Evolutionary conservation across 768 basidiomycete species (phyloP), one percentile per base, ranked within the genome.

Genomic region (Inosperma sp.): DNA sequence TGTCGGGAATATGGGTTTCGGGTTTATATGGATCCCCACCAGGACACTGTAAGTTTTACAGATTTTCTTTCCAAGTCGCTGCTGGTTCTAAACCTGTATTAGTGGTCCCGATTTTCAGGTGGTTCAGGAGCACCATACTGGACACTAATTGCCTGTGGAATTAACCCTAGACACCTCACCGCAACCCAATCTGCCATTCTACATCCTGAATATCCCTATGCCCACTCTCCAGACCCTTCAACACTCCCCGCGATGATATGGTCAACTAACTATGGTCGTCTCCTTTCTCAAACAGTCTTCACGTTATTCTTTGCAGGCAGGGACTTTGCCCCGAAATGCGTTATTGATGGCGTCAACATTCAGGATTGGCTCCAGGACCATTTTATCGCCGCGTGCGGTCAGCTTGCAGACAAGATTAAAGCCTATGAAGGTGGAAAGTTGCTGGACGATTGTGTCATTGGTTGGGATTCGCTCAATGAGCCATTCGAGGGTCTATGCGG

Each of bases 391-490:
- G 91, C 93, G 0, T 80, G 88, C 56, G 87, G 83, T 3, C 71
- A 72, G 33, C 76, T 96, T 22, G 91, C 88, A 0, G 84, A 91
- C 64, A 75, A 79, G 29, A 84, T 96, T 45, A 70, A 75, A 5
- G 82, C 82, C n/a, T 61, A 49, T 16, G 62, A 66, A 19, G 84
- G 83, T 0, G 87, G 86, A 0, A 84, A 80, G 27, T 66, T 97
- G 30, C 64, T 89, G 17, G 93, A 98, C 25, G 82, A 83, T 33
- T 93, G 92, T 56, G 79, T 99, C 9, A 85, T 98, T 41, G 96
- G 96, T 0, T 98, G 95, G 96, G 96, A 99, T 64, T 86, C 84
- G 58, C 71, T 97, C 67, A 98, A 99, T 65, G 96, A 99, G 66
- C 95, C 96, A 0, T 83, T 82, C 30, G 89, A 94, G 57, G 96